Percentiles rank a stretch among this genome's conserved stretches.
phyloP scores from a whole-genome alignment of 768 basidiomycete species.

The Auriscalpium vulgare region DNA sequence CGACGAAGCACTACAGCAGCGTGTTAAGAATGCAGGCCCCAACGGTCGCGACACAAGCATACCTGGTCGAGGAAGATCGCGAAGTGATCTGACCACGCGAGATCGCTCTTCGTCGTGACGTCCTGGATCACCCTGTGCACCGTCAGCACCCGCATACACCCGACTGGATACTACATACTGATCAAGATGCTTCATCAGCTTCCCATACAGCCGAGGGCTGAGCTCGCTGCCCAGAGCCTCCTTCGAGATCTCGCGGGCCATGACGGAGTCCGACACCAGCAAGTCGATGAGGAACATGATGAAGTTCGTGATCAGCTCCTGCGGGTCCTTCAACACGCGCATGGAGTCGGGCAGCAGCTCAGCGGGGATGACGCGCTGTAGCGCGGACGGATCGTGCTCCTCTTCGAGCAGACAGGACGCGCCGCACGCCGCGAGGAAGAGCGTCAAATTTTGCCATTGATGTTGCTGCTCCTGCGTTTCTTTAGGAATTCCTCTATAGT shows the following conservation, averaged over 20 bases:
- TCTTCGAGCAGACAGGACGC: slow-evolving; percentile 51
- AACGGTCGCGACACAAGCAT: background rate
- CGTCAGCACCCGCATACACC: background rate
- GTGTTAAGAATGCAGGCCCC: background rate
- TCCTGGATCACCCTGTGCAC: slow-evolving; percentile 39
- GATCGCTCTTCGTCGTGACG: slow-evolving; percentile 39
- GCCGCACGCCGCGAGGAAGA: slow-evolving; percentile 71
- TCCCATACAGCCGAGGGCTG: slow-evolving; percentile 57
- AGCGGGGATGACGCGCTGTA: slow-evolving; percentile 46
- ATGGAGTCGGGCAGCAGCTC: slow-evolving; percentile 64
- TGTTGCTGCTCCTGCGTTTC: slow-evolving; percentile 53
- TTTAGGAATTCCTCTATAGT: slow-evolving; percentile 4
- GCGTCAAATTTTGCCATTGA: slow-evolving; percentile 81
- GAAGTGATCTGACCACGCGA: slow-evolving; percentile 35
- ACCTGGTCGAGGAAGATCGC: slow-evolving; percentile 72
- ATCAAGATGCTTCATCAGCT: slow-evolving; percentile 63
- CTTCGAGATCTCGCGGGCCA: slow-evolving; percentile 69
- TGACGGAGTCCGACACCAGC: slow-evolving; percentile 52
- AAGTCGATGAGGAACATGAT: slow-evolving; percentile 62
- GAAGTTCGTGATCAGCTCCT: slow-evolving; percentile 54
- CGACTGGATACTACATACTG: slow-evolving; percentile 40
- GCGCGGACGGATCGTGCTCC: slow-evolving; percentile 38
- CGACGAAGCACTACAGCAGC: slow-evolving; percentile 50
- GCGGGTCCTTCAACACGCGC: slow-evolving; percentile 53
- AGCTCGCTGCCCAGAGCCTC: slow-evolving; percentile 80